Evolutionary conservation across 1,284 basidiomycete species (phyloP).

Genomic region (Flammula alnicola): DNA sequence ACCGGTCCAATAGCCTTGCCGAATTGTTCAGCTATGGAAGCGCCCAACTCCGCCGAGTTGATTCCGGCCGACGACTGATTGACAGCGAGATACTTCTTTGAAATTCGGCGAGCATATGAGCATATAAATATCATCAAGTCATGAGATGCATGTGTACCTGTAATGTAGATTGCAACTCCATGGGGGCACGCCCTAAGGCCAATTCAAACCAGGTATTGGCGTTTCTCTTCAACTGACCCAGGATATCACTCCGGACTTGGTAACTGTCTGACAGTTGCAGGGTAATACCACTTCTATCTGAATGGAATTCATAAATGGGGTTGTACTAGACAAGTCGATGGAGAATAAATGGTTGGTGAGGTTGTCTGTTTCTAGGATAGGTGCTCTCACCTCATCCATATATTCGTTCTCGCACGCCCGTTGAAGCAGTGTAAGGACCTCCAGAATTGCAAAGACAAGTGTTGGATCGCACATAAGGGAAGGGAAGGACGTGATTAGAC

Average conservation of each 20-base stretch:
- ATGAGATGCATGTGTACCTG: conserved; percentile 56
- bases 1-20: conserved; percentile 81
- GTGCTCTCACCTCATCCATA: conserved; percentile 84
- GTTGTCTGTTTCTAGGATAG: no score
- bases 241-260: conserved; percentile 83
- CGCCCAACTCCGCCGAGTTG: conserved; percentile 86
- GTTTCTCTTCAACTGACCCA: conserved; percentile 74
- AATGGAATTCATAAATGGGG: conserved; percentile 83
- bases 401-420: conserved; percentile 91
- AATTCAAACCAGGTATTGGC: conserved; percentile 86
- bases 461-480: conserved; percentile 91
- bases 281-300: conserved; percentile 75
- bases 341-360: no score
- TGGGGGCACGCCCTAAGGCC: conserved; percentile 85
- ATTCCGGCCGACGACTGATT: conserved; percentile 69
- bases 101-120: not conserved
- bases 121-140: not conserved
- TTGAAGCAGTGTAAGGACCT: conserved; percentile 89
- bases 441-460: conserved; percentile 89
- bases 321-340: conserved; percentile 68
- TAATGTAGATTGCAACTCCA: conserved; percentile 91
- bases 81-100: conserved; percentile 83
- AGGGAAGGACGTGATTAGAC: conserved; percentile 91
- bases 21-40: conserved; percentile 85
- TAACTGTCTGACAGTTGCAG: conserved; percentile 91